Evolutionary conservation across 2,329 filamentous ascomycete species (phyloP), one percentile per base, ranked within the genome.

Genomic region (Fusarium sublunatum): DNA sequence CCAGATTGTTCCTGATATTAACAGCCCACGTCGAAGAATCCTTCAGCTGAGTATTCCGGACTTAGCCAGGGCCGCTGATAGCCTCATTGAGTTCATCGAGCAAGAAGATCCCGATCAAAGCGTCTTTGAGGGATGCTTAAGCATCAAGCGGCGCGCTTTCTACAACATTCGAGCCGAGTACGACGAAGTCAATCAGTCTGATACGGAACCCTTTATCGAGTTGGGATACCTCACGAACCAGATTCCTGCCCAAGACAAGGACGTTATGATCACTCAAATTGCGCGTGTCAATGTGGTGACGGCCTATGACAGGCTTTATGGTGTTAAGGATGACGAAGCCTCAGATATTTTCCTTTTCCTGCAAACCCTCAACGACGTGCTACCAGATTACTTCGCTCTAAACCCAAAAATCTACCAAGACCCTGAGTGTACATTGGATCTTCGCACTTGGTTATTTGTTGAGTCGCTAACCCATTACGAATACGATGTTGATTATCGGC

Each of bases 371-470:
- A 71, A 79, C 39, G 25, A 35, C 4, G 61, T 60, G 9, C 75
- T 78, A 38, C 74, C 75, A 7, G 31, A 47, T 6, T 70, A 71
- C 5, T 73, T 79, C 36, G 36, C 62, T 10, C 52, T 67, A 5
- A 54, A 59, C 3, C 19, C 19, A 3, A 41, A 57, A 12, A 46
- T 59, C 31, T 49, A 59, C 5, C 45, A 56, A 31, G 44, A 65
- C 11, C 62, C 64, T 12, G 36, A 71, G 4, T 57, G 76, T 7
- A 73, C 73, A 3, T 62, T 81, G 24, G 66, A 74, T 5, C 73
- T 81, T 25, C 78, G 79, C 39, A 79, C 76, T 0, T 72, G 74
- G 44, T 64, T 69, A 34, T 64, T 75, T 39, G 73, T 81, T 19
- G 70, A 74, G 38, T 41, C 32, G 2, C 54, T 77, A 2, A 67